Evolutionary conservation across 2,329 filamentous ascomycete species (phyloP), one percentile per base, ranked within the genome.

Genomic region (Celoporthe dispersa): DNA sequence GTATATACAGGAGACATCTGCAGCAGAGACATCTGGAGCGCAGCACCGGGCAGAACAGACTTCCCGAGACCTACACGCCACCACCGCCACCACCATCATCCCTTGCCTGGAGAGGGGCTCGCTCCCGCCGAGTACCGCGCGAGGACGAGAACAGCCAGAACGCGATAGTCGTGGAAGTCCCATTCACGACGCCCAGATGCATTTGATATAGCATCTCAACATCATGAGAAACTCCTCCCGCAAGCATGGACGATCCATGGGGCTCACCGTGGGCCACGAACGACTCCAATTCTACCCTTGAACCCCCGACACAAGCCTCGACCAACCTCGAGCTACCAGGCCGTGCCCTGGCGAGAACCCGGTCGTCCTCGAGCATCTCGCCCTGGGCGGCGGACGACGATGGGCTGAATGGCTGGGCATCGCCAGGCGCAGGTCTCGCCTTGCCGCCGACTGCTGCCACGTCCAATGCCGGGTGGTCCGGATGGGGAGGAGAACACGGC

Each of bases 171-270:
- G 53, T 35, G 25, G 67, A 64, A n/a, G 70, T 64, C 71, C 70
- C 69, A 68, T 70, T 44, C 62, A 44, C 41, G 28, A 19, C 62
- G 7, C 62, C 8, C 39, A n/a, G 67, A 72, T 72, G 70, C 51
- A n/a, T 59, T 53, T 51, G 1, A 41, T 66, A 68, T 70, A 72
- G 65, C 41, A 53, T 60, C 28, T 57, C 14, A 62, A 57, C 73
- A 71, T 70, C 66, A 75, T 75, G 73, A 72, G 65, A 72, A 67
- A 53, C 44, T 51, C 51, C 55, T 64, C 70, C 75, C 80, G 78
- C 75, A 78, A 80, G 76, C 73, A 89, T 89, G 87, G 87, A 89
- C 78, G 86, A 89, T 86, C 87, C 87, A 75, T 89, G 87, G 87
- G 85, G 84, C 79, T 88, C 86, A 75, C 87, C 87, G 79, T 89